These are phyloP conservation scores for Eremothecium gossypii DNA, from an alignment of 1,139 yeast species.

Conservation along the genomic window DNA sequence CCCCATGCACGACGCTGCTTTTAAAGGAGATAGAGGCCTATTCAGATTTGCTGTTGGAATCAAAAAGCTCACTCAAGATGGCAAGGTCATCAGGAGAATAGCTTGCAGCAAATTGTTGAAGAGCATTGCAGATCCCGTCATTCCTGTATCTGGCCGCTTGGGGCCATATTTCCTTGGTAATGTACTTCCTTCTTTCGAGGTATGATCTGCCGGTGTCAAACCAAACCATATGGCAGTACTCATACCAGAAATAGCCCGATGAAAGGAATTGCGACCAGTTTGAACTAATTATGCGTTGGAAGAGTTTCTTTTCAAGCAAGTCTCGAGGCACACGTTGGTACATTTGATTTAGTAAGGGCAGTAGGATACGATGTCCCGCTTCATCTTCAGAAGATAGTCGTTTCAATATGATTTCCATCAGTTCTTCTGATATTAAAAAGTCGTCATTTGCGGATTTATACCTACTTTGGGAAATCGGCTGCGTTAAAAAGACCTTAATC, in stretches of 20 bases:
- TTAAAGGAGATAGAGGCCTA: too few relatives aligned
- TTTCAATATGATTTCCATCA: constrained; percentile 15
- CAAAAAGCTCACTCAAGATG: constrained; percentile 10
- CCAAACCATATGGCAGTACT: constrained; percentile 22
- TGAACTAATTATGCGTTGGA: constrained; percentile 15
- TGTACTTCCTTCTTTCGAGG: constrained; percentile 19
- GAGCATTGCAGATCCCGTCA: constrained; percentile 7
- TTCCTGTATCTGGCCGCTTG: constrained; percentile 8
- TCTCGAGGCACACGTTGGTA: constrained; percentile 20
- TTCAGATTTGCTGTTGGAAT: not conserved
- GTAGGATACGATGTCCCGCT: constrained; percentile 16
- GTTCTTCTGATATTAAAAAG: not conserved
- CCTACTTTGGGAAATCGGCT: constrained; percentile 14
- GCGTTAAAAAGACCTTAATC: constrained; percentile 16
- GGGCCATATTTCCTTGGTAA: constrained; percentile 18
- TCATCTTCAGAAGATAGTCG: constrained; percentile 15
- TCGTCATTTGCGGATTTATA: constrained; percentile 7
- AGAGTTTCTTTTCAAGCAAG: constrained; percentile 18
- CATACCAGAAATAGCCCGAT: constrained; percentile 20
- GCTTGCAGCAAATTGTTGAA: constrained; percentile 15
- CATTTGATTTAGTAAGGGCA: constrained; percentile 17
- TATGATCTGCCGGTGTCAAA: constrained; percentile 20
- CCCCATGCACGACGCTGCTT: too few relatives aligned
- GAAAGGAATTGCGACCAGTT: constrained; percentile 15
- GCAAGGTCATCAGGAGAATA: constrained; percentile 27